A percentile compares a stretch with the other conserved stretches of the same genome.
phyloP scores from a whole-genome alignment of 768 basidiomycete species.

The Arthromyces matolae region DNA sequence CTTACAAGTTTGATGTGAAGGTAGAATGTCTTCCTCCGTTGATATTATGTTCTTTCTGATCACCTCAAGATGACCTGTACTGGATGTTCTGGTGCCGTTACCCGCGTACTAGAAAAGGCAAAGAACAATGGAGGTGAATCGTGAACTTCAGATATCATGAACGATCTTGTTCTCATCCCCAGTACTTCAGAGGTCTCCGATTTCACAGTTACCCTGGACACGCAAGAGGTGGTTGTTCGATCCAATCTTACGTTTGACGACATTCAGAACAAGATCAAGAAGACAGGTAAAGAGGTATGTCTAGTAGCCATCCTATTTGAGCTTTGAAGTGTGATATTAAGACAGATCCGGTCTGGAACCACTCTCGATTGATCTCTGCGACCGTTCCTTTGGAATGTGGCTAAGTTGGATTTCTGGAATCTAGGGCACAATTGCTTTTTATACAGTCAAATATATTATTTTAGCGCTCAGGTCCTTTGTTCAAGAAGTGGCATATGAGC shows the following conservation, averaged over 20 bases:
- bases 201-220: constrained; percentile 61
- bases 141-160: background rate
- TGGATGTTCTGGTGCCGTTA: constrained; percentile 84
- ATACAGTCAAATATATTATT: no score
- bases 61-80: constrained; percentile 74
- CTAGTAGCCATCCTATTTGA: background rate
- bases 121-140: constrained; percentile 39
- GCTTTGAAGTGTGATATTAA: background rate
- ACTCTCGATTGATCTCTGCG: constrained; percentile 31
- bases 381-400: background rate
- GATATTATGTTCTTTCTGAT: background rate
- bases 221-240: constrained; percentile 70
- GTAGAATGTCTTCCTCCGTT: constrained; percentile 31
- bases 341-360: constrained; percentile 43
- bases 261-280: constrained; percentile 72
- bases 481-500: no score
- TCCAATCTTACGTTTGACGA: constrained; percentile 59
- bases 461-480: no score
- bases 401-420: no score
- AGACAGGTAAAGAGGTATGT: constrained; percentile 87
- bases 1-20: constrained; percentile 85
- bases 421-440: no score
- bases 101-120: constrained; percentile 68
- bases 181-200: constrained; percentile 45
- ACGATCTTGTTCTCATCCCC: background rate